These are phyloP conservation scores for Apiospora pterosperma DNA, from an alignment of 2,329 filamentous ascomycete genomes.

Conservation along the genomic window DNA sequence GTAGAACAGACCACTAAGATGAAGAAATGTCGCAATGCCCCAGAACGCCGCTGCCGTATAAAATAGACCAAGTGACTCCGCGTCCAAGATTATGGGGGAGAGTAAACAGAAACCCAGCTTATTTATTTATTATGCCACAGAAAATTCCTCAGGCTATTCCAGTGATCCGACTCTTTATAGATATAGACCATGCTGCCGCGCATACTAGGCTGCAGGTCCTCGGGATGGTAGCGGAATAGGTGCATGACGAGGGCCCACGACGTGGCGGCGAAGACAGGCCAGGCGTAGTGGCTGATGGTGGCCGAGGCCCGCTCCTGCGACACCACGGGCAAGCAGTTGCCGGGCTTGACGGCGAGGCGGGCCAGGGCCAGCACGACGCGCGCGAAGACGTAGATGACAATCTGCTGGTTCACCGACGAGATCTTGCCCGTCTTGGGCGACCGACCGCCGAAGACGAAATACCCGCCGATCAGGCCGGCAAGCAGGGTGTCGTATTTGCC, in stretches of 20 bases:
- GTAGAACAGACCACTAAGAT: background rate
- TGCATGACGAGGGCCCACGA: constrained; percentile 97
- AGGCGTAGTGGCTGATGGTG: constrained; percentile 67
- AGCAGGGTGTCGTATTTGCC: constrained; percentile 80
- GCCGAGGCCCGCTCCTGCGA: constrained; percentile 44
- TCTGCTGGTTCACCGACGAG: constrained; percentile 88
- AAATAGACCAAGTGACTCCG: background rate
- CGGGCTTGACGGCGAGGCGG: constrained; percentile 72
- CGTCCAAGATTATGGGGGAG: too few relatives aligned
- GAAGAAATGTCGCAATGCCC: background rate
- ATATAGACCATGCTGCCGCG: constrained; percentile 97
- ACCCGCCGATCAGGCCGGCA: constrained; percentile 84
- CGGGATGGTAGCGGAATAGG: constrained; percentile 87
- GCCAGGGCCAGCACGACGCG: constrained; percentile 83
- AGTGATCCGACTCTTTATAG: constrained; percentile 84
- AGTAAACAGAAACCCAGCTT: background rate
- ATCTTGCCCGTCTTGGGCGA: constrained; percentile 63
- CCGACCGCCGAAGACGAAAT: constrained; percentile 79
- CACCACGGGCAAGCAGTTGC: constrained; percentile 45
- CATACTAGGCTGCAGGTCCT: constrained; percentile 86
- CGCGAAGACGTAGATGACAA: constrained; percentile 96
- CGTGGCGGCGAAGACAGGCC: constrained; percentile 86
- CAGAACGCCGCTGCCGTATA: background rate
- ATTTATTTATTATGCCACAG: constrained; percentile 67
- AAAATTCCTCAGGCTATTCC: constrained; percentile 82